Percentiles rank a stretch among this genome's conserved stretches.
Conservation (phyloP, 305 asterid species). For the Fraxinus angustifolia region DNA sequence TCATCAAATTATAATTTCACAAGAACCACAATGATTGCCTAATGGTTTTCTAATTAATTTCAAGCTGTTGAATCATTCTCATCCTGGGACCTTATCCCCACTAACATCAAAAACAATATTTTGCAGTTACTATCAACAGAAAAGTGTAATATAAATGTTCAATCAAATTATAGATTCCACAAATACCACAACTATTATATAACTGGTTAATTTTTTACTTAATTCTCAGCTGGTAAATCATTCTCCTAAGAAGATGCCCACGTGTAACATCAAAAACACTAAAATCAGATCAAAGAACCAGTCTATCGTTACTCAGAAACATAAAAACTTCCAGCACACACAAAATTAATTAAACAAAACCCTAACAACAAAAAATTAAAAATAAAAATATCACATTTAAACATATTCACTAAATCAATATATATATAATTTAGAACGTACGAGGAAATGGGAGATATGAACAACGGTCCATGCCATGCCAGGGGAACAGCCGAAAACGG, state of each 20-base stretch:
- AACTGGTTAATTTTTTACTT: background rate
- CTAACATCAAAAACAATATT: background rate
- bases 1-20: background rate
- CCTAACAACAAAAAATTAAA: background rate
- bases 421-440: slow-evolving; percentile 12
- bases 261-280: background rate
- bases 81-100: background rate
- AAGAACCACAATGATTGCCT: background rate
- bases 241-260: background rate
- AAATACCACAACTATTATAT: background rate
- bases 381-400: background rate
- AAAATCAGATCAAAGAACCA: background rate
- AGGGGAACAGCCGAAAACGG: slow-evolving; percentile 23
- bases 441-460: slow-evolving; percentile 26
- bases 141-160: background rate
- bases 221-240: background rate
- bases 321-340: background rate
- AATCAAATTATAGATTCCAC: background rate
- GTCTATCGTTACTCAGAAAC: background rate
- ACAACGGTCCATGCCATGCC: slow-evolving; percentile 38
- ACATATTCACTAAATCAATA: background rate
- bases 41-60: background rate
- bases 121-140: background rate
- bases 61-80: background rate
- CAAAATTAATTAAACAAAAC: background rate